Conservation (phyloP, 2,329 filamentous ascomycete genomes). For the Microcyclospora tardicrescens region DNA sequence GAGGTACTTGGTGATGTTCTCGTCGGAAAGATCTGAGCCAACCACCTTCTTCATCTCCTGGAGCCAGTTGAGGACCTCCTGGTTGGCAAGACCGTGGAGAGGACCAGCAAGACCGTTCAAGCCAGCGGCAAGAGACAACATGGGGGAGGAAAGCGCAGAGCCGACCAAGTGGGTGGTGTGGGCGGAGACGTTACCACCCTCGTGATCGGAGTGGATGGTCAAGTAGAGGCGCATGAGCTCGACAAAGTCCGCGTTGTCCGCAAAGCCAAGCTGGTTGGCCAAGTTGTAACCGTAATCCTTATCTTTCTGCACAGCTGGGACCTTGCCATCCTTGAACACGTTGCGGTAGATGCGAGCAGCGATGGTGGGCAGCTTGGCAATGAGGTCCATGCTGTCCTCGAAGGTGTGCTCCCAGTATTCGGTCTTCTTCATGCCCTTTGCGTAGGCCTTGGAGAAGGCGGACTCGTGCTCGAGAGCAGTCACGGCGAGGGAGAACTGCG, state of each 20-base stretch:
- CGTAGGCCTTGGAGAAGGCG: constrained; percentile 94
- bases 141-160: constrained; percentile 89
- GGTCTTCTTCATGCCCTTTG: constrained; percentile 98
- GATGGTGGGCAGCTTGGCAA: constrained; percentile 97
- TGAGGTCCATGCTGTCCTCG: constrained; percentile 99
- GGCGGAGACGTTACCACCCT: constrained; percentile 96
- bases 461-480: constrained; percentile 98
- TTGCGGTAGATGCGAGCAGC: constrained; percentile 99
- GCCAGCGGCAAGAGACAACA: constrained; percentile 91
- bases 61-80: constrained; percentile 99
- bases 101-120: constrained; percentile 96
- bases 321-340: constrained; percentile 99
- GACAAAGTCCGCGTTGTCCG: constrained; percentile 88
- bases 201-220: constrained; percentile 99
- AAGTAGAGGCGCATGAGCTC: constrained; percentile 98
- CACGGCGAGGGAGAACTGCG: constrained; percentile 95
- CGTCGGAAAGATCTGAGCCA: constrained; percentile 88
- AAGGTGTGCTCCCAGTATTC: constrained; percentile 99
- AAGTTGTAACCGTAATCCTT: constrained; percentile 99
- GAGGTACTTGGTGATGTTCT: constrained; percentile 96
- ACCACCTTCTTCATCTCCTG: constrained; percentile 95
- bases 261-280: constrained; percentile 97
- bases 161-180: constrained; percentile 98
- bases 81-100: constrained; percentile 97
- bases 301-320: constrained; percentile 89